A percentile compares a stretch with the other conserved stretches of the same genome.
Conservation (phyloP, 352 stramenopile genomes). For the Phytophthora sojae region DNA sequence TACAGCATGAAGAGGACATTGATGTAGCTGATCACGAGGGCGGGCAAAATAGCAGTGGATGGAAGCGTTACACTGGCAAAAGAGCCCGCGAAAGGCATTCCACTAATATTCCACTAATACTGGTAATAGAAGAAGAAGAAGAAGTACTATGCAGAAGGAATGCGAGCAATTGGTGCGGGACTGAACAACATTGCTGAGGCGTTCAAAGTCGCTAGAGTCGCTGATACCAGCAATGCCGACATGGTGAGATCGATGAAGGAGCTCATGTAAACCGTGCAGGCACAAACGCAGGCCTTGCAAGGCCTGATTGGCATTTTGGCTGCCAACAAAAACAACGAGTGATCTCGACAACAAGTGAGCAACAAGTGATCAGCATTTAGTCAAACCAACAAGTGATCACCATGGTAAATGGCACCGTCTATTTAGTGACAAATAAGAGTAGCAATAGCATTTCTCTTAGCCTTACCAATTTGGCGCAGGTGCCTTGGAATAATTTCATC, state of each 20-base stretch:
- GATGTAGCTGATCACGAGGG: background rate
- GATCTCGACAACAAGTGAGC: too few species aligned
- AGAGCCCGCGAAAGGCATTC: background rate
- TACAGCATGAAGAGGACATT: background rate
- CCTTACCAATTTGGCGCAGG: background rate
- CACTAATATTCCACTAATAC: too few species aligned
- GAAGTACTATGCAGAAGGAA: background rate
- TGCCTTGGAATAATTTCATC: constrained; percentile 2
- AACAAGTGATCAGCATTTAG: too few species aligned
- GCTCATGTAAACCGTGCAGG: background rate
- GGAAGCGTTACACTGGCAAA: constrained; percentile 1
- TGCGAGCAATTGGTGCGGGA: background rate
- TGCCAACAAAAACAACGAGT: too few species aligned
- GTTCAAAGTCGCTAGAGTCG: constrained; percentile 1
- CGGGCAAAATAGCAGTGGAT: background rate
- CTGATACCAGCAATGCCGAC: background rate
- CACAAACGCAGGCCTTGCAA: constrained; percentile 4
- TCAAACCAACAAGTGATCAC: too few species aligned
- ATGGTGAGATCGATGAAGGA: background rate
- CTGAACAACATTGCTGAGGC: constrained; percentile 13
- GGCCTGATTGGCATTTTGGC: too few species aligned
- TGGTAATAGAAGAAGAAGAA: too few species aligned
- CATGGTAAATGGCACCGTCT: background rate
- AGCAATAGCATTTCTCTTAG: constrained; percentile 9
- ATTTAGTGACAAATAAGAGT: constrained; percentile 6